Percentiles rank a stretch among this genome's conserved stretches.
Evolutionary conservation across 768 basidiomycete genomes (phyloP).

Genomic region (Trichaptum fuscoviolaceum): DNA sequence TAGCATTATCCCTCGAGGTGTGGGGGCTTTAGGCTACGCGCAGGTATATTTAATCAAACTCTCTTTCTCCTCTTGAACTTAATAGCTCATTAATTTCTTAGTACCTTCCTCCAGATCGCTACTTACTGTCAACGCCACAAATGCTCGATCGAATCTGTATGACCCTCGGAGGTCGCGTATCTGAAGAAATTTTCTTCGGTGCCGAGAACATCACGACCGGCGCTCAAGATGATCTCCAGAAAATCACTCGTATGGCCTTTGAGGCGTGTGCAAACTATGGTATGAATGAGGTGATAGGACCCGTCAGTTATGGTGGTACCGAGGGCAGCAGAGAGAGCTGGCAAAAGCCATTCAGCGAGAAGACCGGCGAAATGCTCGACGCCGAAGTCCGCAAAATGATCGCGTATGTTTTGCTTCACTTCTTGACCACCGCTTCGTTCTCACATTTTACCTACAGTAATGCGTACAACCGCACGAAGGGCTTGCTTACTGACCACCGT

Average conservation of each 20-base stretch:
- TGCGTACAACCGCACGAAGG: conserved; percentile 80
- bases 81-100: conserved; percentile 24
- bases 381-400: conserved; percentile 94
- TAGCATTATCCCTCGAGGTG: conserved; percentile 95
- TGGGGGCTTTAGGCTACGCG: conserved; percentile 94
- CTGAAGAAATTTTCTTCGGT: conserved; percentile 98
- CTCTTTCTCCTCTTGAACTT: conserved; percentile 2
- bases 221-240: conserved; percentile 96
- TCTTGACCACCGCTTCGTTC: conserved; percentile 11
- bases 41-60: conserved; percentile 48
- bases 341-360: conserved; percentile 98
- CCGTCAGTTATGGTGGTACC: conserved; percentile 92
- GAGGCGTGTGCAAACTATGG: conserved; percentile 95
- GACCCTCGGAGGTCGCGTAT: conserved; percentile 96
- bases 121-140: conserved; percentile 92
- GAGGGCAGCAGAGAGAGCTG: conserved; percentile 80
- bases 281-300: conserved; percentile 93
- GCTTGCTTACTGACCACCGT: conserved; percentile 74
- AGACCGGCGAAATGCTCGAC: conserved; percentile 93
- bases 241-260: conserved; percentile 97
- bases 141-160: conserved; percentile 95
- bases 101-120: conserved; percentile 95
- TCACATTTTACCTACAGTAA: conserved; percentile 31
- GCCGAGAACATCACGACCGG: conserved; percentile 90
- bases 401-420: conserved; percentile 36